Conservation (phyloP, 1,284 basidiomycete species). For the Ganoderma sinense region DNA sequence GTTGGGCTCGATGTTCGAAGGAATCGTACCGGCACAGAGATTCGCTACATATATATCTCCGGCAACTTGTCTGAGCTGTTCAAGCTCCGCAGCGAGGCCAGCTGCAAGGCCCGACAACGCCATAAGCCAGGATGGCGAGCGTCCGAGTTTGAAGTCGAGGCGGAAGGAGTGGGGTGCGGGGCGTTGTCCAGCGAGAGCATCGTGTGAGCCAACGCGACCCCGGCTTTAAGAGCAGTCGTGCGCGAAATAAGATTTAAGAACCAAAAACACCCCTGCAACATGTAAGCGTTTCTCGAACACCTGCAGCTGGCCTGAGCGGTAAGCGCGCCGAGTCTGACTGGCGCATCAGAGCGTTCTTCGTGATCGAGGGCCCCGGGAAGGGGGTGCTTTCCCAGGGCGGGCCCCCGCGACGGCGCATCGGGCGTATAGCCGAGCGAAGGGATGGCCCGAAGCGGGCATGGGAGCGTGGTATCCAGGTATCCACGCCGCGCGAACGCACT, state of each 20-base stretch:
- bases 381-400: not conserved
- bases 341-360: conserved; percentile 2
- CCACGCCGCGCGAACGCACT: not conserved
- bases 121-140: conserved; percentile 14
- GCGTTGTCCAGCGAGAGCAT: not conserved
- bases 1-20: no score
- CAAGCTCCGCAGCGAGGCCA: conserved; percentile 4
- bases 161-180: not conserved
- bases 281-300: not conserved
- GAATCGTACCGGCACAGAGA: conserved; percentile 16
- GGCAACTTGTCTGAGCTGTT: conserved; percentile 10
- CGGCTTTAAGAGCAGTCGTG: not conserved
- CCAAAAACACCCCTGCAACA: not conserved
- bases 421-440: not conserved
- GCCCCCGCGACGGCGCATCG: not conserved
- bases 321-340: not conserved
- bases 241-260: not conserved
- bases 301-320: not conserved
- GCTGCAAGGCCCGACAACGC: conserved; percentile 10
- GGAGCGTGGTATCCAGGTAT: not conserved
- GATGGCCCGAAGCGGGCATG: not conserved
- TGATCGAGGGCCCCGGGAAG: not conserved
- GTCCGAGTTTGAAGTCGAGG: not conserved
- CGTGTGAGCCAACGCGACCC: not conserved
- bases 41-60: conserved; percentile 14